Base-by-base conservation (phyloP, 2,329 filamentous ascomycete species). In the Plectosphaerella plurivora region DNA sequence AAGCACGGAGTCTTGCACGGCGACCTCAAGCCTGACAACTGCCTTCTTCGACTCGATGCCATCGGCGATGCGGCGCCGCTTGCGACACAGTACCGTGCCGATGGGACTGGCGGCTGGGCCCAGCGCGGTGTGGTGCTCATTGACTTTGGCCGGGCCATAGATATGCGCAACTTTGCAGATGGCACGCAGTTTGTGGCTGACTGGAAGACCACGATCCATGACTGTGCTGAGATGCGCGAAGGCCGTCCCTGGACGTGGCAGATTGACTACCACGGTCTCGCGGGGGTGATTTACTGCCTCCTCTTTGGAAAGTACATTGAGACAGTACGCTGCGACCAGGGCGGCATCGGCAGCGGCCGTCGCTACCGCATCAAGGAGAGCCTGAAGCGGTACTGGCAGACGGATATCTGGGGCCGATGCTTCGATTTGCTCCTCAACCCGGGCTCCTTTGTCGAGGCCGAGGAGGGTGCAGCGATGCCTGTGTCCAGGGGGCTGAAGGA, bases 231-330 rank as follows among this genome's bases (percentile, higher is more conserved):
- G 76, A 96, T 97, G 82, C 87, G 92, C 46, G 93, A 99, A 72
- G 82, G 91, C 52, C 82, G 93, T 1, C 91, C 92, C 1, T 99
- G 94, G 94, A 97, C 93, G 1, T 97, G 91, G 75, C 94, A 99
- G 68, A 90, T 97, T 59, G 94, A 99, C 73, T 95, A 97, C 63
- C 90, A 96, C 68, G 94, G 94, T 12, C 79, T 97, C 0, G 94
- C 94, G 0, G 91, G 91, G 5, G 89, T 90, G 22, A 77, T 97
- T 5, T 91, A 99, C 70, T 87, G 84, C 44, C 81, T 99, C 61
- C 81, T 99, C 4, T 99, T 97, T 65, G 93, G 94, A 10, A 91
- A 89, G 64, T 97, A 97, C 71, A 94, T 99, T 62, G 90, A 96
- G 65, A 95, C 91, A 1, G 72, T 80, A 50, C 77, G 80, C 36